Evolutionary conservation across 1,139 yeast genomes (phyloP), one percentile per base, ranked within the genome.

Genomic region (Candida pseudocylindracea): DNA sequence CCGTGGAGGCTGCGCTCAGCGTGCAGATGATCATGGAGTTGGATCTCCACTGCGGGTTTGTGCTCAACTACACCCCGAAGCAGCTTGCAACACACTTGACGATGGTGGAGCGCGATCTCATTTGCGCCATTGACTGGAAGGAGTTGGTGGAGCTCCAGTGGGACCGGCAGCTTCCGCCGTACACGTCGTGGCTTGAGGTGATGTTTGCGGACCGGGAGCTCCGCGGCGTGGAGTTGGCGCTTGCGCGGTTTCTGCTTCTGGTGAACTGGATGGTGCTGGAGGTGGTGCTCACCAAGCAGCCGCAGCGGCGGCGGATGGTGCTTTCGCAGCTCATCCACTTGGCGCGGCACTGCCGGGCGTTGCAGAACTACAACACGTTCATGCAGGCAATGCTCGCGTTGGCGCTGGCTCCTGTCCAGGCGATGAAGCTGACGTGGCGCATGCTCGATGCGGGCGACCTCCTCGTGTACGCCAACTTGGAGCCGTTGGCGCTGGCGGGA

Each of bases 221-320:
- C 36, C 66, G 72, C 27, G 94, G 95, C 0, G 72, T 81, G 26
- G 81, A 80, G 42, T 54, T 85, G 34, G 88, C 81, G n/a, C 73
- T 83, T 34, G 66, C 92, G 0, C 60, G 98, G 41, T 88, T 85
- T 56, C 83, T 85, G 45, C 55, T 88, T 35, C 75, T 80, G 63
- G 81, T 80, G 7, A 80, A 80, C 46, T 88, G 98, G 98, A 72
- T 83, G 32, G 72, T 80, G 30, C 79, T 94, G 1, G 94, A 88
- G 51, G 67, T 88, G 34, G 50, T 81, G 11, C 54, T 88, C 38
- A 80, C 94, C 8, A 61, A 61, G 35, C 57, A 60, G 30, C 54
- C 63, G 29, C 56, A 54, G 10, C 71, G 76, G 42, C 60, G 88
- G 39, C 70, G 70, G 30, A 62, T 67, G 35, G 64, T 85, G 1